Evolutionary conservation across 176 grass and related monocot genomes (phyloP), one percentile per base, ranked within the genome.

Genomic region (Aegilops speltoides): DNA sequence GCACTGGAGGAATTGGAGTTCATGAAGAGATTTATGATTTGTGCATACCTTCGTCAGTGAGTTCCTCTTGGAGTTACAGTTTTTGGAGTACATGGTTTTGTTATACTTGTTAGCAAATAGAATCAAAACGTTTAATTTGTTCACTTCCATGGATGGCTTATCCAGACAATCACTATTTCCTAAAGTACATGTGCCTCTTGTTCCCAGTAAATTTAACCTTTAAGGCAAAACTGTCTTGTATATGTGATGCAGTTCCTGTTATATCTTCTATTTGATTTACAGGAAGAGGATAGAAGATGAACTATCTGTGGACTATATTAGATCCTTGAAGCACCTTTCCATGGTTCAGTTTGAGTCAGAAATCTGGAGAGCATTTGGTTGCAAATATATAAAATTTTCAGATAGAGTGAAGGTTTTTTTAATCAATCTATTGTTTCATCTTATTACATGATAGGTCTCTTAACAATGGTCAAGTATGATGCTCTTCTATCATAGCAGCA

Each of bases 211-310:
- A 23, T 36, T 43, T 48, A 32, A 79, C 14, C 57, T 79, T 79
- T 26, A 31, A 79, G 59, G 59, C 57, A 64, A 79, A 64, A 41
- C 46, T 54, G 46, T 36, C 26, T 68, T 82, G 24, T 80, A 20
- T 64, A 34, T 56, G 50, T 70, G 45, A 22, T 17, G 20, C 20
- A 71, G 16, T 64, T 57, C 17, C 79, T 78, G 52, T 82, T 81
- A 24, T 14, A 70, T 68, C 46, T 31, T 87, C 12, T 61, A 17
- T 87, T 36, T 38, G 62, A 89, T 61, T 77, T 87, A 24, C 29
- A 97, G 95, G 79, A 60, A 80, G 10, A 95, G 84, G 69, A 80
- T 97, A 71, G 93, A 97, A 81, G 84, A 93, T 31, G 76, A 15
- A 28, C 15, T 90, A 33, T 50, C 82, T 17, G 78, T 90, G n/a